Base-by-base conservation (phyloP, 352 stramenopile genomes). In the Pythium chondricola region DNA sequence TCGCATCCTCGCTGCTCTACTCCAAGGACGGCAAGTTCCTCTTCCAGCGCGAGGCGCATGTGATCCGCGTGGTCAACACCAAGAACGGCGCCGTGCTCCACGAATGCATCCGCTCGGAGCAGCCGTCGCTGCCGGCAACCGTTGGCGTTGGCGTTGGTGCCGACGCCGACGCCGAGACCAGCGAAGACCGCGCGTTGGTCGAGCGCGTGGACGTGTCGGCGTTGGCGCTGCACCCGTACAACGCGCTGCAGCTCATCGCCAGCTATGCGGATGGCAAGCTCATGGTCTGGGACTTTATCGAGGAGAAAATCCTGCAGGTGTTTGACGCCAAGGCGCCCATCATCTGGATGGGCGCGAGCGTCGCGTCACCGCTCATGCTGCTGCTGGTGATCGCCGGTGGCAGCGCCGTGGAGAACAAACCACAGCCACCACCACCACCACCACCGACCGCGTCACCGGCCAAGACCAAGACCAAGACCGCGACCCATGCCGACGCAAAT, bases 1-100 rank as follows among this genome's bases (percentile, higher is more conserved):
- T 10, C 6, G 54, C 52, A 22, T 42, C 69, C 10, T 48, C 69
- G 48, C 65, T 91, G 38, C 48, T 69, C 33, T 88, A 86, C 51
- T 85, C 82, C 13, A 38, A 54, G 3, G 76, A 90, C 53, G 79
- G 72, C 16, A 83, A 75, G 54, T 80, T 80, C 54, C 60, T 93
- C 22, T 93, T 91, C 66, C 74, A 90, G 63, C 73, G 74, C 44
- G 74, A 89, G 27, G 71, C 67, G n/a, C 70, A 88, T 52, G 70
- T 82, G 38, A 57, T 93, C 10, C 75, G 74, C 40, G 77, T 91
- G 33, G 63, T 85, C 26, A 74, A 85, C 58, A 68, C 73, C 42
- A 71, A 72, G 52, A 93, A 74, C 51, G 82, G 82, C 6, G 74
- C 85, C 36, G 58, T 88, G 25, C 60, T 91, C 51, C 74, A 93